Conservation (phyloP, 2,329 filamentous ascomycete genomes). For the Bipolaris oryzae region DNA sequence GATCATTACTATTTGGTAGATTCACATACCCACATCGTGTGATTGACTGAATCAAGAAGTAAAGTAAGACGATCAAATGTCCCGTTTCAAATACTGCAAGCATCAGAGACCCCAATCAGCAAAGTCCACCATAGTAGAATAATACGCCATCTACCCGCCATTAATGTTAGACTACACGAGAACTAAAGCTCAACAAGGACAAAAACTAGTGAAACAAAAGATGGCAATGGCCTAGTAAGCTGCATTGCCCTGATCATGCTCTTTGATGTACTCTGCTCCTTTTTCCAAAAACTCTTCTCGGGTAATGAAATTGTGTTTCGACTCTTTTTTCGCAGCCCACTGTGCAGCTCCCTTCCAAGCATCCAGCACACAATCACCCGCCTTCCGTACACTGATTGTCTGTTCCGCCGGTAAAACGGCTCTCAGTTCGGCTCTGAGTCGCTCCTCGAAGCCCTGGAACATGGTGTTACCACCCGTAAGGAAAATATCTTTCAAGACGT, state of each 20-base stretch:
- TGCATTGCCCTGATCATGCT: conserved; percentile 54
- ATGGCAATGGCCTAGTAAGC: conserved; percentile 8
- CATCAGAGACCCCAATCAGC: background rate
- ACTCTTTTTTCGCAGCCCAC: conserved; percentile 71
- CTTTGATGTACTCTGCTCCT: conserved; percentile 92
- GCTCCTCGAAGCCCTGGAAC: conserved; percentile 88
- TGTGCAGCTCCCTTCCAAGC: conserved; percentile 91
- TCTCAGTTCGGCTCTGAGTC: conserved; percentile 70
- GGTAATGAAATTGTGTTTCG: conserved; percentile 71
- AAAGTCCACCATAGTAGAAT: background rate
- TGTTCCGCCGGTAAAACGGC: conserved; percentile 75
- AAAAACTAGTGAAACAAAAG: background rate
- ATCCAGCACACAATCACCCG: conserved; percentile 78
- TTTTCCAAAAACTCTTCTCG: conserved; percentile 89
- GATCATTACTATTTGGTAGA: no score
- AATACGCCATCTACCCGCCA: background rate
- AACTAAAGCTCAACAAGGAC: background rate
- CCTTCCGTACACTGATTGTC: conserved; percentile 72
- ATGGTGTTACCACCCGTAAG: conserved; percentile 91
- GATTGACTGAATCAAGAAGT: background rate
- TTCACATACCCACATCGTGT: background rate
- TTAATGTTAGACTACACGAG: background rate
- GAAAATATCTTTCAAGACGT: conserved; percentile 85
- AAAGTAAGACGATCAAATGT: background rate
- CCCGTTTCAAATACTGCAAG: background rate